Base-by-base conservation (phyloP, 2,329 filamentous ascomycete species). In the Apiospora pterosperma region DNA sequence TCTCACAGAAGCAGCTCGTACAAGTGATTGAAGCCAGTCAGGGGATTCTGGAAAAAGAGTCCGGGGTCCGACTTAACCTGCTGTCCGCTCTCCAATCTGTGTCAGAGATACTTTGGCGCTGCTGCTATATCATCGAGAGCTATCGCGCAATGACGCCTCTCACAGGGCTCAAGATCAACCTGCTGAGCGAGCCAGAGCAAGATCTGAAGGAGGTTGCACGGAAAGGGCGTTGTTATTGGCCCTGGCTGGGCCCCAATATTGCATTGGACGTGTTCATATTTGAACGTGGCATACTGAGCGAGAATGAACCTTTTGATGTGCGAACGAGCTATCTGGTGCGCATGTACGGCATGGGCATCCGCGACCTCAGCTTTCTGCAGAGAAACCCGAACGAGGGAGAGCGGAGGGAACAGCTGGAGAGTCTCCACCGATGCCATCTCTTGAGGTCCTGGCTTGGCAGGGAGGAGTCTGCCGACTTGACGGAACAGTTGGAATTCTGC, bases 301-400 rank as follows among this genome's bases (percentile, higher is more conserved):
- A 63, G 23, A 23, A n/a, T 1, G 61, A 42, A 8, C 25, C 23
- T 5, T 62, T 63, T 21, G 10, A 63, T 5, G 25, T n/a, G 12
- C 2, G 16, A 5, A 38, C 38, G 6, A 59, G 44, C 42, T 21
- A 19, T 10, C 58, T 66, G 11, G 58, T 62, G 28, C 42, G 34
- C 31, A 64, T 64, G 64, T 64, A 66, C 41, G 64, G 64, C 11
- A 36, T 66, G 42, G 62, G 64, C 4, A 12, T 44, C 10, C 19
- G 25, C n/a, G 62, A 66, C 28, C 34, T 66, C 34, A 25, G 6
- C 2, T 66, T 55, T 28, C 41, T 66, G 10, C 38, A 25, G n/a
- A 36, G n/a, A 11, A 66, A 64, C 59, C 52, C 31, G 10, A 31
- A 66, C 19, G 2, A n/a, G 36, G 0, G 2, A 10, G 64, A 66